Base-by-base conservation (phyloP, 257 asterid species). In the Rehmannia glutinosa region DNA sequence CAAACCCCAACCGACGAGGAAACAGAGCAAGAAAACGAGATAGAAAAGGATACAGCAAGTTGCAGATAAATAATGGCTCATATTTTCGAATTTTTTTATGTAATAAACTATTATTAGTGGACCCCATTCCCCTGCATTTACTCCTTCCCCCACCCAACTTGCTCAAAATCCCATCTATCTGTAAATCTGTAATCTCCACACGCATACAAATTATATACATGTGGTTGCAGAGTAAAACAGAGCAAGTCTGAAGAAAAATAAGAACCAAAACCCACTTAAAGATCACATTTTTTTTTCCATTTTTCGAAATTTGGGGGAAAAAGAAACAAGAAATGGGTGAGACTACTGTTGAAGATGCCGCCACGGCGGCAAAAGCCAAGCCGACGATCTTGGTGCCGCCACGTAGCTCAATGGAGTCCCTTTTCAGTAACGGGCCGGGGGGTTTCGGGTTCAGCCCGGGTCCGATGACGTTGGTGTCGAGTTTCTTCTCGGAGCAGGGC, bases 371-470 rank as follows among this genome's bases (percentile, higher is more conserved):
- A 0, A 82, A 67, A 33, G 1, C 88, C 19, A 79, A 77, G 74
- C 90, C 88, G 39, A 77, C 82, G 5, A 77, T 86, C 27, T 27
- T 74, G 39, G 83, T 86, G 47, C 90, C 94, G 60, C 88, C 82
- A 50, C 88, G 90, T 32, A 77, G 80, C 33, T 75, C 88, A 19
- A 38, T 72, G 81, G 94, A 86, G 47, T 69, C 85, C 20, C 43
- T 86, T 2, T 86, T 80, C 32, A 32, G 77, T 10, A 73, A 36
- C 64, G 81, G 84, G 69, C 61, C 78, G 15, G 68, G 75, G 5
- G 69, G 79, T 1, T 56, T 78, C 64, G 89, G 89, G 17, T 80
- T 82, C 81, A 86, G 87, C 72, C 94, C 90, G 8, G 90, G 94
- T 36, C 94, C 94, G 67, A 82, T 84, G 79, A 77, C 90, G 1